Conservation (phyloP, 371 early-diverging fungal genomes). For the Batkoa obscura region DNA sequence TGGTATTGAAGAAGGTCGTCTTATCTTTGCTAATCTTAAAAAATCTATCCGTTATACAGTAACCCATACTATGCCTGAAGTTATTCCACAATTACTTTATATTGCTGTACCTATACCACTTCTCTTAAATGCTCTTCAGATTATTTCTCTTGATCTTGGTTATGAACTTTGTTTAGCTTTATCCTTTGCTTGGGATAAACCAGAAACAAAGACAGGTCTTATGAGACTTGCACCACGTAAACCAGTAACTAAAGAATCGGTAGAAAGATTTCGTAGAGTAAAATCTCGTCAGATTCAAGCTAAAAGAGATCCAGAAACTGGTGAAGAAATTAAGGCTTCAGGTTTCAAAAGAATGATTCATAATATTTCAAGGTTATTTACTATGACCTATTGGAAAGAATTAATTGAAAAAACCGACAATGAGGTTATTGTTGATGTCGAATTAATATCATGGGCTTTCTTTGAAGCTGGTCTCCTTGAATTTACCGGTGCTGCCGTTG, state of each 20-base stretch:
- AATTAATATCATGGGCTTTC: conserved; percentile 66
- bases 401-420: conserved; percentile 35
- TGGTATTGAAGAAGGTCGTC: conserved; percentile 57
- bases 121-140: conserved; percentile 62
- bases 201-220: conserved; percentile 54
- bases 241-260: conserved; percentile 57
- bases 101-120: conserved; percentile 76
- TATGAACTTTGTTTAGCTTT: conserved; percentile 77
- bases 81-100: conserved; percentile 61
- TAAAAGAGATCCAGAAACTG: conserved; percentile 26
- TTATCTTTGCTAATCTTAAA: conserved; percentile 87
- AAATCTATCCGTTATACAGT: conserved; percentile 86
- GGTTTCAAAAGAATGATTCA: conserved; percentile 15
- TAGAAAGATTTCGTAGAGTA: conserved; percentile 36
- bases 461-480: conserved; percentile 71
- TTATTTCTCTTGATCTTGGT: conserved; percentile 81
- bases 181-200: conserved; percentile 77
- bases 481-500: conserved; percentile 41
- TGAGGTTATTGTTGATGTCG: conserved; percentile 69
- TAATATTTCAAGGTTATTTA: conserved; percentile 21
- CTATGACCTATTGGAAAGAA: conserved; percentile 29
- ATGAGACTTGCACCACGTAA: conserved; percentile 81
- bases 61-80: conserved; percentile 69
- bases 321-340: conserved; percentile 17
- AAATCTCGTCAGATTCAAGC: conserved; percentile 26